Conservation (phyloP, 1,139 yeast genomes). For the Suhomyces ambrosiae region DNA sequence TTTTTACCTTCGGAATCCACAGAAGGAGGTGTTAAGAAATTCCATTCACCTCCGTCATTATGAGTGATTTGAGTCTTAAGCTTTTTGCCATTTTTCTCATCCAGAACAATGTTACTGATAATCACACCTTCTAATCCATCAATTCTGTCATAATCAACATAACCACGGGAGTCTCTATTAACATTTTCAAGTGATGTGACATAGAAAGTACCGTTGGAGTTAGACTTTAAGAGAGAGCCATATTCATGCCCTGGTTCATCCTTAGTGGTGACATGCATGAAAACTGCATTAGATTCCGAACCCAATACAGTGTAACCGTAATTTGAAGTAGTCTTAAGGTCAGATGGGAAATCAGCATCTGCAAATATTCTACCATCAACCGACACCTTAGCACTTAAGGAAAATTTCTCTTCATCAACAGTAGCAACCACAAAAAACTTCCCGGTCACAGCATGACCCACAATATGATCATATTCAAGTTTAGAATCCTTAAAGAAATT, state of each 20-base stretch:
- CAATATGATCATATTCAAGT: conserved; percentile 50
- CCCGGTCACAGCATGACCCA: conserved; percentile 68
- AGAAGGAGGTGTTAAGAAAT: conserved; percentile 64
- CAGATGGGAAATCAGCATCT: conserved; percentile 75
- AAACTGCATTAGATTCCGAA: conserved; percentile 71
- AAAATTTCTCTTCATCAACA: conserved; percentile 38
- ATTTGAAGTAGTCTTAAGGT: conserved; percentile 60
- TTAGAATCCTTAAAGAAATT: conserved; percentile 51
- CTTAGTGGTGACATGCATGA: conserved; percentile 79
- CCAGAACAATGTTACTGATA: conserved; percentile 66
- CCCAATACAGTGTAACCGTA: conserved; percentile 87
- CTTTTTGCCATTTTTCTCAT: conserved; percentile 48
- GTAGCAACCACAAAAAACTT: conserved; percentile 74
- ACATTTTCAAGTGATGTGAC: conserved; percentile 72
- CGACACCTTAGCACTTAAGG: conserved; percentile 71
- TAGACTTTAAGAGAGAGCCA: conserved; percentile 87
- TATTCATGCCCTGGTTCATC: conserved; percentile 54
- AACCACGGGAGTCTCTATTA: conserved; percentile 73
- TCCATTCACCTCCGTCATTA: conserved; percentile 94
- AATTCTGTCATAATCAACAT: conserved; percentile 85
- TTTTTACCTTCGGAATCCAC: conserved; percentile 63
- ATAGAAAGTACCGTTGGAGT: conserved; percentile 94
- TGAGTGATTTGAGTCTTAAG: conserved; percentile 76
- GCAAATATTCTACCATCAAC: conserved; percentile 83
- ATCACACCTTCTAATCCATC: conserved; percentile 89